Evolutionary conservation across 73 alveolate genomes (phyloP).

Genomic region (Symbiodinium natans): DNA sequence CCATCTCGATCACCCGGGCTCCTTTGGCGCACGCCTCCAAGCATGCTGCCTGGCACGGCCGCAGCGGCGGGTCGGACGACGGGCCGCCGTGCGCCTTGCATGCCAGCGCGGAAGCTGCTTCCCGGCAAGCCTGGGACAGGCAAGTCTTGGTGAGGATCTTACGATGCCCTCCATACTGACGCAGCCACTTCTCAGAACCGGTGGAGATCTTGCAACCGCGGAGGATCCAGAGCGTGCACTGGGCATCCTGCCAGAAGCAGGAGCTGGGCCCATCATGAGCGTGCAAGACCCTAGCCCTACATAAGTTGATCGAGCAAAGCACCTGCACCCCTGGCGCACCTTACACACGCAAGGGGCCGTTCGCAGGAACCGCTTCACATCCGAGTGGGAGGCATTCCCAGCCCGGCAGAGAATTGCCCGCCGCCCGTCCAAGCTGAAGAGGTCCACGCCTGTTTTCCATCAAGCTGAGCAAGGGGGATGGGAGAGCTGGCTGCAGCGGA

Average conservation of each 20-base stretch:
- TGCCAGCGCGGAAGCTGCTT: neutral
- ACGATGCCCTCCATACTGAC: neutral
- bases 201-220: neutral
- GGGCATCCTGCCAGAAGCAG: neutral
- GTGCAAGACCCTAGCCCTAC: too few species aligned
- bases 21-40: slow-evolving; percentile 84
- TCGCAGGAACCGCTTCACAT: slow-evolving; percentile 69
- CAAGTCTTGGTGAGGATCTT: neutral
- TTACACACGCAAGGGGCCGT: slow-evolving; percentile 20
- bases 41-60: slow-evolving; percentile 57
- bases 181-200: neutral
- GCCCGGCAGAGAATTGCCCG: slow-evolving; percentile 35
- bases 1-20: slow-evolving; percentile 85
- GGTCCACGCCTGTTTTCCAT: slow-evolving; percentile 84
- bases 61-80: neutral
- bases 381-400: neutral
- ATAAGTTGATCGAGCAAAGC: too few species aligned
- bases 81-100: neutral
- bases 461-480: too few species aligned
- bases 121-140: neutral
- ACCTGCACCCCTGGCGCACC: too few species aligned
- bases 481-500: too few species aligned
- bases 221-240: neutral
- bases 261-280: too few species aligned
- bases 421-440: slow-evolving; percentile 71